Conservation (phyloP, 176 grass and related monocot species). For the Phoenix dactylifera region DNA sequence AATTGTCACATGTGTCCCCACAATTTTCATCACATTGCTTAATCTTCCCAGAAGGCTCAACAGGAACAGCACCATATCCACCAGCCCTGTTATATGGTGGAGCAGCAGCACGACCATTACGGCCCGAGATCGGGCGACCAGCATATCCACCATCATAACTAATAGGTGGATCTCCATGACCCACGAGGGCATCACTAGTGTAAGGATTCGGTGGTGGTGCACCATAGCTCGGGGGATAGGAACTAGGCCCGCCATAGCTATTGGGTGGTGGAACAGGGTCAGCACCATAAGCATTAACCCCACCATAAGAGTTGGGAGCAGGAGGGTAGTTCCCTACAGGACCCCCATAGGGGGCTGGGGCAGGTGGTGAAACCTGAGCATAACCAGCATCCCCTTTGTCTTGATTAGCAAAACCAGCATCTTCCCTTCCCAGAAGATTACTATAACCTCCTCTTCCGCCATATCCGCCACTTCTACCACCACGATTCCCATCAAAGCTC, state of each 20-base stretch:
- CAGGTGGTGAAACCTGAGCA: slow-evolving; percentile 49
- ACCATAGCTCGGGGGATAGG: slow-evolving; percentile 70
- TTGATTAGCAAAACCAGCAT: slow-evolving; percentile 34
- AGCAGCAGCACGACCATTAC: slow-evolving; percentile 38
- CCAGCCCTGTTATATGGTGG: slow-evolving; percentile 27
- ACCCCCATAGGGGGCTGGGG: slow-evolving; percentile 51
- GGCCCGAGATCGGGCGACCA: slow-evolving; percentile 29
- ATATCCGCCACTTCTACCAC: no score
- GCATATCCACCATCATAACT: slow-evolving; percentile 67
- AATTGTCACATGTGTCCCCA: slow-evolving; percentile 77
- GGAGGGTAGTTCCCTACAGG: slow-evolving; percentile 37
- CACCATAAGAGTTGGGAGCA: slow-evolving; percentile 62
- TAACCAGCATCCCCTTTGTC: slow-evolving; percentile 30
- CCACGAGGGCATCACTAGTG: slow-evolving; percentile 28
- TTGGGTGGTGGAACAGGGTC: slow-evolving; percentile 70
- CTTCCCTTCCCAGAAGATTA: slow-evolving; percentile 28
- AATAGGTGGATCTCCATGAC: slow-evolving; percentile 39
- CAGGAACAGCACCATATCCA: slow-evolving; percentile 32
- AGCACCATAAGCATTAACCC: slow-evolving; percentile 40
- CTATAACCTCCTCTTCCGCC: slow-evolving; percentile 26
- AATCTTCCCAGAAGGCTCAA: slow-evolving; percentile 37
- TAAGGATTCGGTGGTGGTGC: slow-evolving; percentile 54
- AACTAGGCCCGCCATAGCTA: slow-evolving; percentile 55
- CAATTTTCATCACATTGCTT: slow-evolving; percentile 96
- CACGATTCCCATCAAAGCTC: no score